Percentiles rank a stretch among this genome's conserved stretches.
phyloP scores from a whole-genome alignment of 176 grass and related monocot genomes.

The Carex cristatella region DNA sequence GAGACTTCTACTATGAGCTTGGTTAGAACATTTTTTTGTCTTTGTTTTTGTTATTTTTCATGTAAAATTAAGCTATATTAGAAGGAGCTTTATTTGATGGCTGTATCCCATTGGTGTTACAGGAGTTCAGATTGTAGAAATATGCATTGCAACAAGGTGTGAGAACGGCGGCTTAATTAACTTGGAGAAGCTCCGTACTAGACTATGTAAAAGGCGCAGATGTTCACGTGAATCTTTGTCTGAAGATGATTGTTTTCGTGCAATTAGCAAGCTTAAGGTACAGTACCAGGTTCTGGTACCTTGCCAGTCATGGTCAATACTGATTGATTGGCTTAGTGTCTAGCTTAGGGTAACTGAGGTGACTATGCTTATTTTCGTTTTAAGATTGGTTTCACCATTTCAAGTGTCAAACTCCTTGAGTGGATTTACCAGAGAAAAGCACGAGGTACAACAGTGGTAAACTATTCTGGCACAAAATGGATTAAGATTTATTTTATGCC shows the following conservation, averaged over 20 bases:
- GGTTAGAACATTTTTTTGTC: slow-evolving; percentile 42
- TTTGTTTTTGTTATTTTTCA: slow-evolving; percentile 14
- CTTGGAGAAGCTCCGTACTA: slow-evolving; percentile 68
- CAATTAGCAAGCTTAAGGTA: slow-evolving; percentile 97
- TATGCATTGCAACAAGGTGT: slow-evolving; percentile 87
- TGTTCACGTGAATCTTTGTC: slow-evolving; percentile 56
- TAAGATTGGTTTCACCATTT: not conserved
- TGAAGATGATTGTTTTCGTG: slow-evolving; percentile 90
- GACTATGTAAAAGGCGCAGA: slow-evolving; percentile 71
- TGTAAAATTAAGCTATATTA: not conserved
- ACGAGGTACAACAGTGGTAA: not conserved
- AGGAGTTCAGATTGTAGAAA: slow-evolving; percentile 97
- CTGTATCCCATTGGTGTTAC: slow-evolving; percentile 9
- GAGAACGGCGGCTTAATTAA: slow-evolving; percentile 89
- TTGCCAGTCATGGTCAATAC: not conserved
- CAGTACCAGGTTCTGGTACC: not conserved
- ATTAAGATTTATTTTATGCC: not conserved
- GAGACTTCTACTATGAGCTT: slow-evolving; percentile 95
- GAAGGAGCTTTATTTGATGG: not conserved
- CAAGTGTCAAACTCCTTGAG: not conserved
- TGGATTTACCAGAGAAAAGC: not conserved
- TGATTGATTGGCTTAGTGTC: not conserved
- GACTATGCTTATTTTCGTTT: not conserved
- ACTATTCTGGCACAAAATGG: not conserved
- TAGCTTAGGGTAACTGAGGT: not conserved